phyloP scores from a whole-genome alignment of 176 grass and related monocot genomes.

The Carex kokanica region DNA sequence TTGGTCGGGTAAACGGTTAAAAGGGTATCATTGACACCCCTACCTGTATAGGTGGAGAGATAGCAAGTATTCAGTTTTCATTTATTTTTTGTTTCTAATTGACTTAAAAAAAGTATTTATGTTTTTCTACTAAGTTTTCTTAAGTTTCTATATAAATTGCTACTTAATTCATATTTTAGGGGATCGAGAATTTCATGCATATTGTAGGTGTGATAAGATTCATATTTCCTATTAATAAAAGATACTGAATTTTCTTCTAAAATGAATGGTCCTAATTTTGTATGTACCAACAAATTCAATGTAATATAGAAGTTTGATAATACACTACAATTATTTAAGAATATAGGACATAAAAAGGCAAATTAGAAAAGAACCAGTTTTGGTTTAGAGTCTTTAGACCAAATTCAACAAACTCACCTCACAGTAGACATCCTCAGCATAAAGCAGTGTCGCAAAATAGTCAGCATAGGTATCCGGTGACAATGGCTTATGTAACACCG shows the following conservation, averaged over 20 bases:
- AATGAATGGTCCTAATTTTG: not conserved
- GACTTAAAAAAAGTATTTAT: too few species aligned
- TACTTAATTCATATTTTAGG: not conserved
- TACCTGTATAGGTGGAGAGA: too few species aligned
- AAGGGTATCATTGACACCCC: too few species aligned
- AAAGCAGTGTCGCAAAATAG: conserved; percentile 26
- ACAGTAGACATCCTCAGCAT: conserved; percentile 30
- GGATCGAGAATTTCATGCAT: not conserved
- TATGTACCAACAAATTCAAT: not conserved
- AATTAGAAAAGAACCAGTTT: not conserved
- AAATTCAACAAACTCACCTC: conserved; percentile 19
- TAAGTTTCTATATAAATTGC: not conserved
- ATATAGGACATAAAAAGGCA: not conserved
- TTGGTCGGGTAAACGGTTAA: too few species aligned
- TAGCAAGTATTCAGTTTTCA: too few species aligned
- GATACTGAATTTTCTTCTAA: not conserved
- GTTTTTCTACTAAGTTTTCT: not conserved
- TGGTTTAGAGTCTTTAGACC: not conserved
- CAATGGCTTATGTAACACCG: conserved; percentile 12
- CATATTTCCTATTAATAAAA: not conserved
- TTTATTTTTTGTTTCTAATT: too few species aligned
- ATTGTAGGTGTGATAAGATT: not conserved
- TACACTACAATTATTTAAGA: not conserved
- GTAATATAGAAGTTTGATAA: not conserved
- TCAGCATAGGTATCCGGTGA: conserved; percentile 15